Percentiles rank a stretch among this genome's conserved stretches.
These are phyloP conservation scores for Blastomyces gilchristii DNA, from an alignment of 2,329 filamentous ascomycete genomes.

Conservation along the genomic window DNA sequence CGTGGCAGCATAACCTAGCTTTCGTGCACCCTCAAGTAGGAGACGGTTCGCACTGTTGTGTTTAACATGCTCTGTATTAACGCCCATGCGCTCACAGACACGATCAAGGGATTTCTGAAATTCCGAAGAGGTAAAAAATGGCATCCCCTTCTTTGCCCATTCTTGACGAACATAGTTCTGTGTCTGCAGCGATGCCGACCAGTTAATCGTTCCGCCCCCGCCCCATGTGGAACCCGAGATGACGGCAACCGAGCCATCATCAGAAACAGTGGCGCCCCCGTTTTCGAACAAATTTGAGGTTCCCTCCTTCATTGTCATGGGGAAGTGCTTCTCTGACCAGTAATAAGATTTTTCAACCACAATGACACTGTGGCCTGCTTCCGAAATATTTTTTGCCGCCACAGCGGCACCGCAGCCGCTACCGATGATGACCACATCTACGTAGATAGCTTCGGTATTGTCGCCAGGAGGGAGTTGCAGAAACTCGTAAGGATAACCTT, in stretches of 20 bases:
- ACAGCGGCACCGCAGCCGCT: constrained; percentile 81
- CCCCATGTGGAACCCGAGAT: constrained; percentile 67
- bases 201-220: constrained; percentile 81
- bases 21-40: constrained; percentile 63
- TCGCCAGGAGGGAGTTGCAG: constrained; percentile 46
- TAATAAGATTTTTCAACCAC: constrained; percentile 78
- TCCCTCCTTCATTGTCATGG: constrained; percentile 57
- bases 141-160: constrained; percentile 61
- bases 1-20: constrained; percentile 60
- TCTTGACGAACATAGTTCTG: constrained; percentile 68
- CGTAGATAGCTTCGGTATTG: constrained; percentile 52
- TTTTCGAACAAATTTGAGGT: constrained; percentile 59
- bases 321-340: constrained; percentile 60
- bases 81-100: constrained; percentile 71
- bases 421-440: constrained; percentile 76
- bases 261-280: constrained; percentile 46
- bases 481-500: constrained; percentile 47
- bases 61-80: constrained; percentile 52
- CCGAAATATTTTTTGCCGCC: constrained; percentile 66
- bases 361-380: constrained; percentile 63
- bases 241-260: constrained; percentile 51
- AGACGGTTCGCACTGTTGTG: constrained; percentile 64
- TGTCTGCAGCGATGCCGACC: constrained; percentile 58
- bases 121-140: constrained; percentile 61
- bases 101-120: constrained; percentile 73